A percentile compares a stretch with the other conserved stretches of the same genome.
phyloP scores from a whole-genome alignment of 2,329 filamentous ascomycete species.

The Fusarium oxysporum region DNA sequence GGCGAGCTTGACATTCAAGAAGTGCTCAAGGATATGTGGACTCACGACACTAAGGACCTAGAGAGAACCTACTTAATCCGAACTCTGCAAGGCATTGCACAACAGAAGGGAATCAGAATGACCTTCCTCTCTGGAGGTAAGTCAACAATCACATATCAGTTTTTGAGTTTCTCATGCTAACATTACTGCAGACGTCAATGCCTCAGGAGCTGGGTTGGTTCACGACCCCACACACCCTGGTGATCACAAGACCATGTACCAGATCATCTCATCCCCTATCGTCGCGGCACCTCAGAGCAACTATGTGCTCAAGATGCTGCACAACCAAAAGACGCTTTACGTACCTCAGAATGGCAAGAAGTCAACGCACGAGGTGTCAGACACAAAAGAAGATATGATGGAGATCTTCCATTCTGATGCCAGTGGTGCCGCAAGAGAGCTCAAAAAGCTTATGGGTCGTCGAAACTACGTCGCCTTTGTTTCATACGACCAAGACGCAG shows the following conservation, averaged over 20 bases:
- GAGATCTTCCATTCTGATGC: slow-evolving; percentile 98
- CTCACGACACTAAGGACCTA: slow-evolving; percentile 96
- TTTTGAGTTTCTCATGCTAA: slow-evolving; percentile 33
- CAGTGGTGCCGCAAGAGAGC: slow-evolving; percentile 82
- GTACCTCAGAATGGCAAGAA: slow-evolving; percentile 87
- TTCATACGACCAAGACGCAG: slow-evolving; percentile 89
- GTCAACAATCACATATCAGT: slow-evolving; percentile 39
- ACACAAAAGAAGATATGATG: slow-evolving; percentile 99
- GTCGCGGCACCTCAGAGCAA: slow-evolving; percentile 87
- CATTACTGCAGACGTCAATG: slow-evolving; percentile 76
- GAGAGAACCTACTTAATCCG: slow-evolving; percentile 97
- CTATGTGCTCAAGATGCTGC: slow-evolving; percentile 94
- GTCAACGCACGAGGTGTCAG: slow-evolving; percentile 78
- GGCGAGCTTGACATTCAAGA: slow-evolving; percentile 95
- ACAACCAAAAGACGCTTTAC: slow-evolving; percentile 93
- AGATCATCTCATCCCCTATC: slow-evolving; percentile 92
- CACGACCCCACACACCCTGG: slow-evolving; percentile 92
- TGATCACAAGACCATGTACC: slow-evolving; percentile 99
- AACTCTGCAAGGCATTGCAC: slow-evolving; percentile 92
- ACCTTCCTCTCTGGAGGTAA: slow-evolving; percentile 91
- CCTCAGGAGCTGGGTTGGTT: slow-evolving; percentile 89
- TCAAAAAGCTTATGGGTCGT: slow-evolving; percentile 92
- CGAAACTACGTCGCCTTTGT: slow-evolving; percentile 94
- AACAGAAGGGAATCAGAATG: slow-evolving; percentile 96
- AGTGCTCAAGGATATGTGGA: slow-evolving; percentile 97